Evolutionary conservation across 129 eudicot genomes (phyloP).

Genomic region (Helichrysum umbraculigerum): DNA sequence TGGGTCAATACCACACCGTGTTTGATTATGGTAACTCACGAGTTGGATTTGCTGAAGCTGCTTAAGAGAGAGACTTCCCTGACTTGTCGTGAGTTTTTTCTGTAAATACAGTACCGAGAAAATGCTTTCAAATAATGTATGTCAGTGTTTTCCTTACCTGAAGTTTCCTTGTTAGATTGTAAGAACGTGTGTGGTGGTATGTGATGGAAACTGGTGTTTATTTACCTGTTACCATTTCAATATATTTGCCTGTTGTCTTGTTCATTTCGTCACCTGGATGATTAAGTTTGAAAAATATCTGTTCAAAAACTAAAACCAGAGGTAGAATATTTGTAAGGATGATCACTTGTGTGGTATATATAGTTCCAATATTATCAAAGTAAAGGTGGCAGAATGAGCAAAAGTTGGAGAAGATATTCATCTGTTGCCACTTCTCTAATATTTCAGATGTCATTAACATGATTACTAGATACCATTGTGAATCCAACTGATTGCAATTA

Average conservation of each 20-base stretch:
- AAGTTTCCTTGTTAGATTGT: conserved; percentile 16
- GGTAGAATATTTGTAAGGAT: neutral
- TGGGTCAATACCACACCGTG: conserved; percentile 90
- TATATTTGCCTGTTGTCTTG: neutral
- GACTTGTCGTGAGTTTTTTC: neutral
- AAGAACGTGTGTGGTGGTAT: conserved; percentile 18
- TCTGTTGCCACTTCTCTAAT: no score
- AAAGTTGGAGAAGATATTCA: no score
- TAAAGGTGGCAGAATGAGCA: no score
- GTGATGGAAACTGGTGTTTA: conserved; percentile 19
- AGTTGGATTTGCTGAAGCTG: conserved; percentile 98
- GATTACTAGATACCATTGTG: no score
- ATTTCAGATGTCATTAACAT: no score
- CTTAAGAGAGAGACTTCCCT: conserved; percentile 40
- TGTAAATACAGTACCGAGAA: conserved; percentile 31
- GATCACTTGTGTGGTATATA: neutral
- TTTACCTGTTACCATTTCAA: neutral
- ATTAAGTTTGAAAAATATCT: neutral
- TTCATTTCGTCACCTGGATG: neutral
- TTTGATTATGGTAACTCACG: conserved; percentile 69
- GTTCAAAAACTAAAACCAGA: neutral
- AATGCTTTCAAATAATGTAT: conserved; percentile 9
- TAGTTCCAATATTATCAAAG: neutral
- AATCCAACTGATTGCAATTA: no score
- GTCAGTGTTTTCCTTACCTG: neutral